Conservation (phyloP, 768 basidiomycete genomes). For the Mycena kentingensis region DNA sequence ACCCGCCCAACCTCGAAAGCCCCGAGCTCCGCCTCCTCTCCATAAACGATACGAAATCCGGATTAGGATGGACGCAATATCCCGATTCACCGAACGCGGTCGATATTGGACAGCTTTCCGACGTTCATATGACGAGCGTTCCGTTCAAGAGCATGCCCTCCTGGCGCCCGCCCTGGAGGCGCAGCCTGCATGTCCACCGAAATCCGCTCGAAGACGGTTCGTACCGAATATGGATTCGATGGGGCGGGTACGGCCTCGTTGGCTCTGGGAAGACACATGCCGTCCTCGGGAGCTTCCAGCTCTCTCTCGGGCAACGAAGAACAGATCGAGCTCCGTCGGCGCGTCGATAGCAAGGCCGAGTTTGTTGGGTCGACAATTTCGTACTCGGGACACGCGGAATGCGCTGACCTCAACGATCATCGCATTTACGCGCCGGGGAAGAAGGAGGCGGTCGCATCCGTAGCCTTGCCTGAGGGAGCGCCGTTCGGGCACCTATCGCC, state of each 20-base stretch:
- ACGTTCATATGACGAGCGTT: not conserved
- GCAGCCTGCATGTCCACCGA: not conserved
- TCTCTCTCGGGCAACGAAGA: not conserved
- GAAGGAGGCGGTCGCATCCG: not conserved
- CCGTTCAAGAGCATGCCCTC: not conserved
- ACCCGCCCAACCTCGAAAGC: not conserved
- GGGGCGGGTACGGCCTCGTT: not conserved
- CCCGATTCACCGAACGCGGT: not conserved
- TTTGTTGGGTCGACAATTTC: not conserved
- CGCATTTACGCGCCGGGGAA: not conserved
- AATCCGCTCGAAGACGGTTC: conserved; percentile 10
- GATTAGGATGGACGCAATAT: not conserved
- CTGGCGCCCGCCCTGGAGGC: not conserved
- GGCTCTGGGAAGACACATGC: not conserved
- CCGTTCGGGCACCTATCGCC: not conserved
- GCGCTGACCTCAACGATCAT: not conserved
- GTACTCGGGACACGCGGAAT: conserved; percentile 6
- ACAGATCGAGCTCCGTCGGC: not conserved
- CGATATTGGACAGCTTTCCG: not conserved
- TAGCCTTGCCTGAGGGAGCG: not conserved
- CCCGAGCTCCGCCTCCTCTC: not conserved
- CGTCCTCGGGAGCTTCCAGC: not conserved
- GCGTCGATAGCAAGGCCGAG: not conserved
- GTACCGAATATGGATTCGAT: conserved; percentile 2
- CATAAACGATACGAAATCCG: not conserved